Base-by-base conservation (phyloP, 2,329 filamentous ascomycete genomes). In the Microsporum canis region DNA sequence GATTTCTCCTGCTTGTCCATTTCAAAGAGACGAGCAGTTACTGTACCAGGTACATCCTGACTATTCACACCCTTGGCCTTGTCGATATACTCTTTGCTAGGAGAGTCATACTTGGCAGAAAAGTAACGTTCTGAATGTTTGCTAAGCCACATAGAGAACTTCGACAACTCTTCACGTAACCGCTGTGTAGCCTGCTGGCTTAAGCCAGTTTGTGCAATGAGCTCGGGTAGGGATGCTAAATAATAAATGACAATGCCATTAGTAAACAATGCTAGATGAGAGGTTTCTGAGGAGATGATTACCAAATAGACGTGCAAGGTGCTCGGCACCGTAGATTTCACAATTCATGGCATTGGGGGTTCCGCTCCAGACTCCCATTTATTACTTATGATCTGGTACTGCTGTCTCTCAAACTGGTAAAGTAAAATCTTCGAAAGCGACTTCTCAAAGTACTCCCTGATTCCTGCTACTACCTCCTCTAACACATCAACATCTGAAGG, bases 141-240 rank as follows among this genome's bases (percentile, higher is more conserved):
- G 62, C 86, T 83, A 60, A 99, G 80, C 90, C 91, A 99, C 60
- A 84, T 81, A 8, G 87, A 89, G 74, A 99, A 86, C 74, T 91
- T 92, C 66, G 84, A 82, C 14, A 99, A 81, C 72, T 99, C 94
- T 69, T 96, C 90, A 10, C 91, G 87, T 31, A 97, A 83, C 55
- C 91, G 88, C 64, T 87, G 88, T 47, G 96, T 89, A 1, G 91
- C 91, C 72, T 95, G 91, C 59, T 87, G 81, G 70, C 97, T 94
- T 91, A 99, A 96, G 76, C 97, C 97, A 59, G 94, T 99, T 73
- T 99, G 94, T 3, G 91, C 91, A 64, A 97, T 86, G 45, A 97
- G 84, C 71, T 99, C 94, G 0, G 94, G 92, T 67, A 97, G 85
- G 0, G 88, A 88, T 2, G 95, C 92, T 96, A 67, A 7, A 49